Conservation (phyloP, 2,329 filamentous ascomycete species). For the Stagonosporopsis chrysanthemi region DNA sequence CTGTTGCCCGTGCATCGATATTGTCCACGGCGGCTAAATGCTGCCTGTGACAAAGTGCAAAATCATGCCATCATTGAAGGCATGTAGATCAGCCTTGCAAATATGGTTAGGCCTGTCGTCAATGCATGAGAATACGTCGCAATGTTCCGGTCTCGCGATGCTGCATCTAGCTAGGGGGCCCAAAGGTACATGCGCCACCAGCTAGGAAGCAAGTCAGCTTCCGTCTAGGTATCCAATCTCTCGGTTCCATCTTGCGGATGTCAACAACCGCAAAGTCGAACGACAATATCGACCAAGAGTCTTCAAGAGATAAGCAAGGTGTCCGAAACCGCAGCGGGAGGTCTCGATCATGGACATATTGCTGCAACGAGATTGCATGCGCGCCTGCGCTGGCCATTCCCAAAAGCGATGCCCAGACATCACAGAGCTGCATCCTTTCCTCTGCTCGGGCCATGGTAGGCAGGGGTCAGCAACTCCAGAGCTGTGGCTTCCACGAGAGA, state of each 20-base stretch:
- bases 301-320: conserved; percentile 1
- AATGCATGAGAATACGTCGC: conserved; percentile 1
- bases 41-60: not conserved
- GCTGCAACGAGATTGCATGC: not conserved
- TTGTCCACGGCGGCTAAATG: not conserved
- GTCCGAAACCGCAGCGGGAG: conserved; percentile 5
- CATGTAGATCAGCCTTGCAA: not conserved
- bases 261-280: conserved; percentile 7
- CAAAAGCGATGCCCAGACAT: conserved; percentile 5
- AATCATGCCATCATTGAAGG: not conserved
- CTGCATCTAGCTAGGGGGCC: conserved; percentile 24
- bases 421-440: conserved; percentile 6
- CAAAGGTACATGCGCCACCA: too few species aligned
- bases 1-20: not conserved
- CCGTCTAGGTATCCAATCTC: conserved; percentile 18
- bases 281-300: not conserved
- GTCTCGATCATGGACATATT: conserved; percentile 4
- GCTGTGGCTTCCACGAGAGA: conserved; percentile 34
- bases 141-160: conserved; percentile 21
- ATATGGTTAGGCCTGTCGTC: not conserved
- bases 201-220: conserved; percentile 24
- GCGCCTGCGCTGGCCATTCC: not conserved
- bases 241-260: conserved; percentile 27
- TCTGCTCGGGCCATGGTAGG: conserved; percentile 5
- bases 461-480: conserved; percentile 5